phyloP scores from a whole-genome alignment of 140 eudicot species.

The Erigeron philadelphicus region DNA sequence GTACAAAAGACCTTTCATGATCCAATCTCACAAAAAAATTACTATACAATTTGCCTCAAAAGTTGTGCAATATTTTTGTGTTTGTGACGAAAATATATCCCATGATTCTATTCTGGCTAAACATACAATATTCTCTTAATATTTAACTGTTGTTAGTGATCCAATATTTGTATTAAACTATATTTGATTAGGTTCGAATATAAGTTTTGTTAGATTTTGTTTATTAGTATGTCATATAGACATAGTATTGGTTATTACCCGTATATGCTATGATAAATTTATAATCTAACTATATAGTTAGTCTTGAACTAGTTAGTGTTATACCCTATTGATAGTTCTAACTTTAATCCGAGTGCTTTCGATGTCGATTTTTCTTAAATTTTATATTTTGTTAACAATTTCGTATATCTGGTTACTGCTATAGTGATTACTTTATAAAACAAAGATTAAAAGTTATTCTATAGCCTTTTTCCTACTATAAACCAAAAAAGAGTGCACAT shows the following conservation, averaged over 20 bases:
- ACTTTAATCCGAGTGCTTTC: no score
- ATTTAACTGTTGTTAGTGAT: background rate
- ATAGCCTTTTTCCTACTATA: conserved; percentile 19
- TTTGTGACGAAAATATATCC: background rate
- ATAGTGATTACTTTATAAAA: background rate
- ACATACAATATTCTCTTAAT: background rate
- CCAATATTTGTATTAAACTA: no score
- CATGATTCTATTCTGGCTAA: background rate
- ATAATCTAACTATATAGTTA: no score
- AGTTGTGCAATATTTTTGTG: conserved; percentile 26
- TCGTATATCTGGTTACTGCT: background rate
- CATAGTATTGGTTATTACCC: no score
- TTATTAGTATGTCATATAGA: no score
- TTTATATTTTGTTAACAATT: no score
- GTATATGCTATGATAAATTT: no score
- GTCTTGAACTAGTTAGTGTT: no score
- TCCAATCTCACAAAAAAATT: conserved; percentile 29
- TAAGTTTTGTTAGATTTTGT: no score
- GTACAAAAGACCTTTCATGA: conserved; percentile 32
- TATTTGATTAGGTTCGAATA: no score
- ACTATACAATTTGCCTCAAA: conserved; percentile 16
- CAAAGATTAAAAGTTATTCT: conserved; percentile 22
- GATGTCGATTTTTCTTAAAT: no score
- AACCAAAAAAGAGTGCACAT: conserved; percentile 27
- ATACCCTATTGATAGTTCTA: no score